Conservation (phyloP, 768 basidiomycete genomes). For the Rhodosporidiobolus odoratus region DNA sequence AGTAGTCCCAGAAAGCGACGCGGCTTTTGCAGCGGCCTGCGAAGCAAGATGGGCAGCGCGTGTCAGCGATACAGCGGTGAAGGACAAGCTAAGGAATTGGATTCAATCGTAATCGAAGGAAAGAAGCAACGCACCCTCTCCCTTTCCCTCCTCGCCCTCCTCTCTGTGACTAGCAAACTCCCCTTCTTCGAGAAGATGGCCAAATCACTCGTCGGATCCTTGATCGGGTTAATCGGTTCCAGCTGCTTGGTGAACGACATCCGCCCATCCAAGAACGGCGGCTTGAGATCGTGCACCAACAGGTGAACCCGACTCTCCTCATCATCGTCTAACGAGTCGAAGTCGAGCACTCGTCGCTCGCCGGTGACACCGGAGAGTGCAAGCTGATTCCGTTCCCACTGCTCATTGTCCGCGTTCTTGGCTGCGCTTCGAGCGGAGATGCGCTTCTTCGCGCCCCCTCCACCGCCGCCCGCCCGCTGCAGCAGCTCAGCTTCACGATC, state of each 20-base stretch:
- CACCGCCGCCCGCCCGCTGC: conserved; percentile 41
- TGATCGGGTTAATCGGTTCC: conserved; percentile 93
- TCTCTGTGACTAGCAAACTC: conserved; percentile 87
- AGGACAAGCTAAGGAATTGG: neutral
- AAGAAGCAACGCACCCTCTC: conserved; percentile 53
- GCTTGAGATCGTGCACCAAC: conserved; percentile 93
- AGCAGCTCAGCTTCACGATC: conserved; percentile 47
- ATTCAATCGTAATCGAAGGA: neutral
- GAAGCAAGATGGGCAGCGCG: neutral
- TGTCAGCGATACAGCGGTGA: neutral
- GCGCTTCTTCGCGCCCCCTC: conserved; percentile 57
- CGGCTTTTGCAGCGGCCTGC: conserved; percentile 87
- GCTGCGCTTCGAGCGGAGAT: conserved; percentile 92
- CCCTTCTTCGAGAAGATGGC: conserved; percentile 95
- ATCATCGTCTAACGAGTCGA: conserved; percentile 87
- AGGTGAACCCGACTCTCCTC: conserved; percentile 89
- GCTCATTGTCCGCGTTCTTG: conserved; percentile 96
- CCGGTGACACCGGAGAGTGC: conserved; percentile 88
- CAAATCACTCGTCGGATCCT: conserved; percentile 88
- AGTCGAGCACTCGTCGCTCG: conserved; percentile 62
- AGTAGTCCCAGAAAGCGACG: conserved; percentile 80
- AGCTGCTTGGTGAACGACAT: conserved; percentile 94
- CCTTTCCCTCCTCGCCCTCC: conserved; percentile 90
- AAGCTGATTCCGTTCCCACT: conserved; percentile 99
- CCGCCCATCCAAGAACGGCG: conserved; percentile 94